A percentile compares a stretch with the other conserved stretches of the same genome.
Conservation (phyloP, 257 asterid genomes). For the Nicotiana noctiflora region DNA sequence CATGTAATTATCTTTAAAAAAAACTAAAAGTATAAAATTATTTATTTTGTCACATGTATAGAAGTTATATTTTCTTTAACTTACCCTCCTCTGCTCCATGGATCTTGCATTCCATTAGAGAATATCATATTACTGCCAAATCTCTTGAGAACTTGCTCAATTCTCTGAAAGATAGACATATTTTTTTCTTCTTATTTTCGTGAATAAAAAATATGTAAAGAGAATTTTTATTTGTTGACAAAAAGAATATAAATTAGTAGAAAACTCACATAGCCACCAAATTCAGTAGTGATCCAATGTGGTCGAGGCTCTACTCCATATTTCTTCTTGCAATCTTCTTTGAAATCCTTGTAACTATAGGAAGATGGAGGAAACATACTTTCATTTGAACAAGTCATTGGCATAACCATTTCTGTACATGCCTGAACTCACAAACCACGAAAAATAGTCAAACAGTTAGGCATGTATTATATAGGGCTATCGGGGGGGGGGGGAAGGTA, state of each 20-base stretch:
- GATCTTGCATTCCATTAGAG: slow-evolving; percentile 77
- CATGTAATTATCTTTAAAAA: too few relatives aligned
- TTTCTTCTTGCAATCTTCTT: slow-evolving; percentile 26
- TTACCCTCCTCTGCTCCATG: slow-evolving; percentile 87
- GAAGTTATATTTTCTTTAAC: background rate
- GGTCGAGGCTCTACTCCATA: slow-evolving; percentile 58
- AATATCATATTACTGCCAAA: slow-evolving; percentile 75
- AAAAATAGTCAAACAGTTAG: background rate
- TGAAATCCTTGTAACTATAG: slow-evolving; percentile 41
- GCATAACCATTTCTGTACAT: slow-evolving; percentile 91
- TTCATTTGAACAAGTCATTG: slow-evolving; percentile 46
- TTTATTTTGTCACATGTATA: too few relatives aligned
- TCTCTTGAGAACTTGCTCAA: slow-evolving; percentile 48
- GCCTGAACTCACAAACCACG: slow-evolving; percentile 33
- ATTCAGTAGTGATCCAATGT: slow-evolving; percentile 78
- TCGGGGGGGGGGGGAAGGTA: too few relatives aligned
- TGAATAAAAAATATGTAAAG: background rate
- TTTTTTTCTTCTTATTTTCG: background rate
- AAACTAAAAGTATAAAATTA: too few relatives aligned
- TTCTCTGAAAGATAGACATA: slow-evolving; percentile 25
- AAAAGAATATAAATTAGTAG: too few relatives aligned
- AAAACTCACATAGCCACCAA: slow-evolving; percentile 54
- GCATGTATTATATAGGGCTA: too few relatives aligned
- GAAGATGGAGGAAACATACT: slow-evolving; percentile 67
- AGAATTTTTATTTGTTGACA: background rate